These are phyloP conservation scores for Xylaria curta DNA, from an alignment of 495 filamentous ascomycete genomes.

Conservation along the genomic window DNA sequence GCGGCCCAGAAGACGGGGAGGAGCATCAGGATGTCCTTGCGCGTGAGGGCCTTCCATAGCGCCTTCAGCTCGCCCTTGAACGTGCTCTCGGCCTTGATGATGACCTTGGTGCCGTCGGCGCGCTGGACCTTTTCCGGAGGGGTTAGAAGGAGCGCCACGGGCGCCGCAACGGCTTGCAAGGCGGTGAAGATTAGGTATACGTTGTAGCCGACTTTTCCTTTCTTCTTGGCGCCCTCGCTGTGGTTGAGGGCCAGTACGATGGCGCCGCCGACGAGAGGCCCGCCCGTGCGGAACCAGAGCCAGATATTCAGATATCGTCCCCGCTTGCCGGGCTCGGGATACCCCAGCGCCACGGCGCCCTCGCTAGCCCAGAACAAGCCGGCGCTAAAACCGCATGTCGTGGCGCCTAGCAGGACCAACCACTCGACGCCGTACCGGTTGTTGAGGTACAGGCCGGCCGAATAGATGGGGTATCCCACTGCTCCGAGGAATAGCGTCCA, in stretches of 20 bases:
- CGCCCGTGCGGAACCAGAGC: slow-evolving; percentile 63
- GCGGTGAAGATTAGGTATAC: slow-evolving; percentile 63
- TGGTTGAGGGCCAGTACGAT: slow-evolving; percentile 62
- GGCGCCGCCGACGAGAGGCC: slow-evolving; percentile 61
- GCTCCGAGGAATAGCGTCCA: slow-evolving; percentile 62
- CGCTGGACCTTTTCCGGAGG: slow-evolving; percentile 62
- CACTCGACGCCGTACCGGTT: slow-evolving; percentile 63
- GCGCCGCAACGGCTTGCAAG: slow-evolving; percentile 59
- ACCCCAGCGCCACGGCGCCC: slow-evolving; percentile 63
- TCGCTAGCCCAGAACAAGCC: slow-evolving; percentile 65
- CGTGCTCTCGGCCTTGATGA: slow-evolving; percentile 47
- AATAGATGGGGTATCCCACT: slow-evolving; percentile 62
- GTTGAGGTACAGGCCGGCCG: slow-evolving; percentile 63
- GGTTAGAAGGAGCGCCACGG: slow-evolving; percentile 58
- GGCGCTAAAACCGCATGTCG: slow-evolving; percentile 61
- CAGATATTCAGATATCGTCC: slow-evolving; percentile 64
- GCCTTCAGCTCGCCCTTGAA: slow-evolving; percentile 55
- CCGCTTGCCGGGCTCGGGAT: slow-evolving; percentile 59
- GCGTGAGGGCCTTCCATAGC: slow-evolving; percentile 52
- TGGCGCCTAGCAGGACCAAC: slow-evolving; percentile 63
- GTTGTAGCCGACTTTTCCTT: slow-evolving; percentile 60
- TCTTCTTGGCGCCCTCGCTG: slow-evolving; percentile 44
- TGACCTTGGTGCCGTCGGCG: slow-evolving; percentile 50
- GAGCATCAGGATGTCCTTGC: slow-evolving; percentile 58
- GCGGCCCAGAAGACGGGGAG: slow-evolving; percentile 62